Evolutionary conservation across 2,329 filamentous ascomycete genomes (phyloP), one percentile per base, ranked within the genome.

Genomic region (Sordariomycetes sp.): DNA sequence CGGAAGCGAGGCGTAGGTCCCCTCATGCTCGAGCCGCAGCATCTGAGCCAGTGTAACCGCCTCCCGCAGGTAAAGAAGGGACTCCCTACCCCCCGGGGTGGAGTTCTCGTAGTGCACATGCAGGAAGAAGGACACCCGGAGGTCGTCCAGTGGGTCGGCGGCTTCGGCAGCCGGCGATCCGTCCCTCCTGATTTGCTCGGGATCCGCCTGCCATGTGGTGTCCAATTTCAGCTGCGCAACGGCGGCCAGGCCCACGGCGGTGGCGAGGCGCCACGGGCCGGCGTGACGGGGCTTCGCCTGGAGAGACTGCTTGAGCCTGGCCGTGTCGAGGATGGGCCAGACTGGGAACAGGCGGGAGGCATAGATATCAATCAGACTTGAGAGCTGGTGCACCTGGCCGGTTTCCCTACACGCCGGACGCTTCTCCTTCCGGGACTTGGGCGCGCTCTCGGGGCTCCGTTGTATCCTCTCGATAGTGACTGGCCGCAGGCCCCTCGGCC

Each of bases 41-140:
- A 79, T 73, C 61, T 80, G 78, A 1, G 77, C 77, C 24, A 78
- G 67, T 0, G 77, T 77, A n/a, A 80, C 76, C 6, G 77, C 75
- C 60, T 80, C 77, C 6, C 78, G 70, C 7, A 80, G 63, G 61
- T 76, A 77, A 10, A 80, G 63, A 7, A 79, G 65, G 2, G 77
- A 79, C 55, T 74, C 73, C 1, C 69, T 70, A 1, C 76, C 75
- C 3, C 77, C 77, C 0, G 75, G 69, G 11, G 69, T 62, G 59
- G 74, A 70, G 57, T 80, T 79, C 63, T 80, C 77, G 61, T 79
- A 72, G 57, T 78, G 79, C 12, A 79, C 74, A 62, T 80, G 78
- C 20, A 80, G 65, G 54, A 79, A 80, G 61, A 80, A 80, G 0
- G 76, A 74, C 1, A 74, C 74, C 4, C 76, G 70, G 3, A 80